These are phyloP conservation scores for Aegilops umbellulata DNA, from an alignment of 176 grass and related monocot genomes.

Conservation along the genomic window DNA sequence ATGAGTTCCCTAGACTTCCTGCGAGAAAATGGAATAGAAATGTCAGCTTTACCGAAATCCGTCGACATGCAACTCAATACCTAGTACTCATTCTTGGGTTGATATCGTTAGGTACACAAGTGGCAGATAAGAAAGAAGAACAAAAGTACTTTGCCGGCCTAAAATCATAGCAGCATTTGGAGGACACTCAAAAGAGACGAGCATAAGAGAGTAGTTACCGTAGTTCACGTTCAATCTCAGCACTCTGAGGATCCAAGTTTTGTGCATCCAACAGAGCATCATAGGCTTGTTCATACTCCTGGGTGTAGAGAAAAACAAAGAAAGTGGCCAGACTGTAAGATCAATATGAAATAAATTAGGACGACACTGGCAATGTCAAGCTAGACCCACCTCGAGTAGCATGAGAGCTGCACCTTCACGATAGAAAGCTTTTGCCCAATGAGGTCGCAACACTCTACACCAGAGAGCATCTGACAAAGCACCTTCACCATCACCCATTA, in stretches of 20 bases:
- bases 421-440: constrained; percentile 35
- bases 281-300: constrained; percentile 28
- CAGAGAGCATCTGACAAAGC: constrained; percentile 39
- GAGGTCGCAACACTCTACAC: constrained; percentile 29
- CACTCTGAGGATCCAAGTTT: constrained; percentile 23
- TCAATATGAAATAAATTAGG: not conserved
- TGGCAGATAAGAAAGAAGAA: not conserved
- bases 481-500: constrained; percentile 36
- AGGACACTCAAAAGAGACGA: not conserved
- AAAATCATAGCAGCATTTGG: not conserved
- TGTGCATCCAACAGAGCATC: constrained; percentile 34
- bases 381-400: constrained; percentile 14
- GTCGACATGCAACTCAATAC: not conserved
- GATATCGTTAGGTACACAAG: not conserved
- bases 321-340: not conserved
- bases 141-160: not conserved
- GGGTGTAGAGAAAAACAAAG: not conserved
- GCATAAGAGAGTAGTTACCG: constrained; percentile 4
- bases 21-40: not conserved
- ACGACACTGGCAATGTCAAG: not conserved
- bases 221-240: constrained; percentile 28
- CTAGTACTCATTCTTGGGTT: not conserved
- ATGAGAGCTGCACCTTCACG: constrained; percentile 11
- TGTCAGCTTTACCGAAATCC: not conserved
- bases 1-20: constrained; percentile 17